Evolutionary conservation across 345 rosid species (phyloP).

Genomic region (Balakata baccata): DNA sequence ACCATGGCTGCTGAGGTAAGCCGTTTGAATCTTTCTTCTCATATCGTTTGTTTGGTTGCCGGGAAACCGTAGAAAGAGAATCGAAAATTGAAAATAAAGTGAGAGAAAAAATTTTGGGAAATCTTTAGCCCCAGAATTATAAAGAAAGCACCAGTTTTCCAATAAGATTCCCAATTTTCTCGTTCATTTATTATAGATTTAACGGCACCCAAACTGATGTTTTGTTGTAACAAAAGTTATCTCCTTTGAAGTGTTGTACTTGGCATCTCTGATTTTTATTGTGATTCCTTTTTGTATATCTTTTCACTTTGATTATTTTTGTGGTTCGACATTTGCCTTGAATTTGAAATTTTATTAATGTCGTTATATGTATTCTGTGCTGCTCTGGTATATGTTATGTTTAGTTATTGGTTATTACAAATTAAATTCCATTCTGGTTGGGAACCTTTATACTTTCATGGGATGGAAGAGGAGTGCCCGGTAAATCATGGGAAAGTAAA

Average conservation of each 20-base stretch:
- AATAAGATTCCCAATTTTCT: background rate
- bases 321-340: too few species aligned
- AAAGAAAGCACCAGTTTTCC: background rate
- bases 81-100: background rate
- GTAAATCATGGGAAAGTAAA: too few species aligned
- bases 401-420: too few species aligned
- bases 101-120: background rate
- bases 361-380: too few species aligned
- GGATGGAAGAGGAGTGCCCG: too few species aligned
- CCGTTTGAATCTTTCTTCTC: background rate
- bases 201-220: background rate
- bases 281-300: background rate
- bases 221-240: background rate
- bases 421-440: too few species aligned
- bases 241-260: background rate
- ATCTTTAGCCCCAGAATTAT: background rate
- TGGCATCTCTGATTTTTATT: background rate
- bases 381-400: too few species aligned
- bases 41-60: background rate
- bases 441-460: too few species aligned
- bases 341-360: too few species aligned
- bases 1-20: constrained; percentile 14
- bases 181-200: background rate
- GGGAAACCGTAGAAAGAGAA: background rate
- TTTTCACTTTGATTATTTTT: too few species aligned